phyloP scores from a whole-genome alignment of 345 rosid genomes.

The Cardiospermum halicacabum region DNA sequence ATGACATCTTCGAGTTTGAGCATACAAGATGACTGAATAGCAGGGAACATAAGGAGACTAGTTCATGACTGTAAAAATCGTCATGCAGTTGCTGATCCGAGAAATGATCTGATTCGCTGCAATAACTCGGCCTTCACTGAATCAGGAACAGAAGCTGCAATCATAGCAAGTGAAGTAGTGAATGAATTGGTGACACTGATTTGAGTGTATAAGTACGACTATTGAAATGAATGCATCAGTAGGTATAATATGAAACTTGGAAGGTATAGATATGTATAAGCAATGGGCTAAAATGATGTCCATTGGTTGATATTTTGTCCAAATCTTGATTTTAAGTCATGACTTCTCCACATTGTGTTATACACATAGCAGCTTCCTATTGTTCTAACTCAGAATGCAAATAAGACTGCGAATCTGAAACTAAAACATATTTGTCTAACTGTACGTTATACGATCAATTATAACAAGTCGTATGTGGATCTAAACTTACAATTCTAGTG shows the following conservation, averaged over 20 bases:
- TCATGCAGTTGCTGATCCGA: conserved; percentile 37
- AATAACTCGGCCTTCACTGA: conserved; percentile 64
- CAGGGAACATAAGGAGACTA: not conserved
- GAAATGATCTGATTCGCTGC: conserved; percentile 55
- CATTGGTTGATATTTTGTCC: conserved; percentile 4
- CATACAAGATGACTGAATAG: not conserved
- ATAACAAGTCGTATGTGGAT: no score
- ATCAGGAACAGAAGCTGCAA: conserved; percentile 68
- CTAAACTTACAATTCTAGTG: not conserved
- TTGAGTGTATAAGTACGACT: not conserved
- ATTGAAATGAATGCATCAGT: not conserved
- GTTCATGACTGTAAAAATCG: not conserved
- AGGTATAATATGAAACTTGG: not conserved
- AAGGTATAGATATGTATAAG: not conserved
- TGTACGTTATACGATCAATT: no score
- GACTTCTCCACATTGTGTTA: not conserved
- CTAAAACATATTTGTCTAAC: no score
- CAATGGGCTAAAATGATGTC: not conserved
- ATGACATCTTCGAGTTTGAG: not conserved
- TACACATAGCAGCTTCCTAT: not conserved
- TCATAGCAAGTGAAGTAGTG: conserved; percentile 5
- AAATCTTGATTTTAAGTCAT: not conserved
- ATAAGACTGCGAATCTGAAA: not conserved
- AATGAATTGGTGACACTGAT: not conserved
- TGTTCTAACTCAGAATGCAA: not conserved